Base-by-base conservation (phyloP, 192 early-diverging fungal species). In the Gorgonomyces haynaldii region DNA sequence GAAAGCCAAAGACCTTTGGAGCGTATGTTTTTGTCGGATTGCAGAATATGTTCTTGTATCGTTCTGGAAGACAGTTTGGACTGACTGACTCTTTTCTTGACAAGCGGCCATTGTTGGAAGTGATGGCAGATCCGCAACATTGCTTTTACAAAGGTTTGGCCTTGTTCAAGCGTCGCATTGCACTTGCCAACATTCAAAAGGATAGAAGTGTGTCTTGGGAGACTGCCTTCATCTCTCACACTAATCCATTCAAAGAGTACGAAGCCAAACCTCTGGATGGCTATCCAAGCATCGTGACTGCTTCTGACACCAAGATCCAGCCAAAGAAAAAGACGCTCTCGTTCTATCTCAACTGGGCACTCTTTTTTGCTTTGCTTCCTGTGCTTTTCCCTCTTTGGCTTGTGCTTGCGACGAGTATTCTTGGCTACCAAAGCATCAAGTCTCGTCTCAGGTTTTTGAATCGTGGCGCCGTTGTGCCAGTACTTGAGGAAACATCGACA, bases 281-380 rank as follows among this genome's bases (percentile, higher is more conserved):
- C 27, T 66, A 66, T 45, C 65, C 65, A 5, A 57, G 50, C 1
- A 63, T 66, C 5, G 56, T 66, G 10, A 20, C 4, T 15, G 25
- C 52, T 1, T 48, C 30, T 22, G 20, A 13, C 9, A 44, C 16
- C 25, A 43, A 22, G 39, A 4, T 10, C 16, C 34, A 23, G 23
- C 22, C 22, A 10, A 31, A 26, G 29, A 53, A 23, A 27, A 31
- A 37, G 8, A 2, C 9, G 15, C 7, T 17, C 13, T 13, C 27
- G 39, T 36, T 22, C 19, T 27, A 31, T 15, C 16, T 23, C 51
- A 21, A 41, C 39, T 41, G n/a, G n/a, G 39, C 39, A n/a, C 21
- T 41, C 6, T 28, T 28, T 15, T 7, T 28, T 3, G 42, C 28
- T 25, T n/a, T n/a, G 1, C 1, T 43, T 4, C 42, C 42, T 3